phyloP scores from a whole-genome alignment of 805 yeast species.

The Myxozyma vanderwaltii region DNA sequence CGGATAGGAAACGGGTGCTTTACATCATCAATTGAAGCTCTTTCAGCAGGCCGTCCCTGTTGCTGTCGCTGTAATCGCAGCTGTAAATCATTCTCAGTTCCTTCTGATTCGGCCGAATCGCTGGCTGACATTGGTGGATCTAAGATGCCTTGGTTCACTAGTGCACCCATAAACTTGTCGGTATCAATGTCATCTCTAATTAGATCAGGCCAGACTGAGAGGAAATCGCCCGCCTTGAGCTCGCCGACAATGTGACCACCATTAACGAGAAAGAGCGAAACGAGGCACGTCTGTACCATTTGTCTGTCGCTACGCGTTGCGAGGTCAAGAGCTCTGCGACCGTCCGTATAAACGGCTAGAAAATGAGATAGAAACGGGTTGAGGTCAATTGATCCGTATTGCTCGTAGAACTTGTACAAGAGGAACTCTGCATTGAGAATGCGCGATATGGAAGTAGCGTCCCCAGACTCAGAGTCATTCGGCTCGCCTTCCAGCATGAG shows the following conservation, averaged over 20 bases:
- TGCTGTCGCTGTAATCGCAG: not conserved
- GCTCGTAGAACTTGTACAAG: constrained; percentile 23
- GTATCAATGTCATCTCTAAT: constrained; percentile 20
- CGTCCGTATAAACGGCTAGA: constrained; percentile 11
- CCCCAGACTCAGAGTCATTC: not conserved
- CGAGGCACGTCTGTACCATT: constrained; percentile 17
- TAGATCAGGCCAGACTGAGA: constrained; percentile 7
- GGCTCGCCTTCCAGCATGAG: constrained; percentile 18
- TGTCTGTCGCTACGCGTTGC: not conserved
- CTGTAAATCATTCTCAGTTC: not conserved
- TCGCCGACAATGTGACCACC: constrained; percentile 9
- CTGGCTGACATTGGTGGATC: constrained; percentile 13
- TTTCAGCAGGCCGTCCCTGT: not conserved
- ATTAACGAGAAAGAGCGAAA: constrained; percentile 19
- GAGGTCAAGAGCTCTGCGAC: not conserved
- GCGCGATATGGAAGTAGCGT: constrained; percentile 1
- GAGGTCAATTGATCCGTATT: constrained; percentile 19
- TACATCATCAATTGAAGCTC: not conserved
- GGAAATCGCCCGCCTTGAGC: constrained; percentile 10
- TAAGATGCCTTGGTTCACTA: constrained; percentile 26
- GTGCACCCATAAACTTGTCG: constrained; percentile 18
- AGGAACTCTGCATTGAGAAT: constrained; percentile 26
- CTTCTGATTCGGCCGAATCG: not conserved
- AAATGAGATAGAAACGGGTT: constrained; percentile 31
- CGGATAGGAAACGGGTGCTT: constrained; percentile 12